Base-by-base conservation (phyloP, 192 early-diverging fungal genomes). In the Obelidium mucronatum region DNA sequence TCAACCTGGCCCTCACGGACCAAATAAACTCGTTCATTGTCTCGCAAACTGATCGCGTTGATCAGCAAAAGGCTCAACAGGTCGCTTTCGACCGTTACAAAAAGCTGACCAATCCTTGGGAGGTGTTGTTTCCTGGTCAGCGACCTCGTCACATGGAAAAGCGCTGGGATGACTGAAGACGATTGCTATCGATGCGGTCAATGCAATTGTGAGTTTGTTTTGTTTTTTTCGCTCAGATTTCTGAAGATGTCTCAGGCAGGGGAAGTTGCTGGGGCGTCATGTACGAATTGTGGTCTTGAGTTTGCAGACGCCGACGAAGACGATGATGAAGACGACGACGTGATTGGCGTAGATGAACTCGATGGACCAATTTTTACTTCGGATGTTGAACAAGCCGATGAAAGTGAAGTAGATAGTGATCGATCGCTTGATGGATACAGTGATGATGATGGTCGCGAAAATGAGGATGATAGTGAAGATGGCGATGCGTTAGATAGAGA, bases 271-370 rank as follows among this genome's bases (percentile, higher is more conserved):
- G 56, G 34, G 17, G 17, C n/a, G 15, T 19, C 13, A 13, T 74
- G 72, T 35, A 26, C 55, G 6, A 74, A 74, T 58, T 74, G 72
- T 48, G 72, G 72, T 2, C 22, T 42, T 8, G 59, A 39, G 5
- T 76, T 74, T 63, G 55, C 37, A 13, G 67, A 34, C 3, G 69
- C 33, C 26, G 64, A 75, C 68, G 73, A 76, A 17, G 54, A 42
- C 6, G 78, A 79, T 19, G 56, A 33, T 64, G 72, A 79, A 19
- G 74, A 77, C 30, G 52, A 48, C 40, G 78, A 79, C 26, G 58
- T 40, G n/a, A 63, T 37, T 40, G 58, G 39, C 15, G 67, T 19
- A 13, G 71, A 3, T 30, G 67, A 13, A 31, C 17, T 37, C 17
- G 30, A 37, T 67, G 70, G 13, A n/a, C n/a, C n/a, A n/a, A n/a